Percentiles rank a stretch among this genome's conserved stretches.
phyloP scores from a whole-genome alignment of 75 land plant species.

The Larix kaempferi region DNA sequence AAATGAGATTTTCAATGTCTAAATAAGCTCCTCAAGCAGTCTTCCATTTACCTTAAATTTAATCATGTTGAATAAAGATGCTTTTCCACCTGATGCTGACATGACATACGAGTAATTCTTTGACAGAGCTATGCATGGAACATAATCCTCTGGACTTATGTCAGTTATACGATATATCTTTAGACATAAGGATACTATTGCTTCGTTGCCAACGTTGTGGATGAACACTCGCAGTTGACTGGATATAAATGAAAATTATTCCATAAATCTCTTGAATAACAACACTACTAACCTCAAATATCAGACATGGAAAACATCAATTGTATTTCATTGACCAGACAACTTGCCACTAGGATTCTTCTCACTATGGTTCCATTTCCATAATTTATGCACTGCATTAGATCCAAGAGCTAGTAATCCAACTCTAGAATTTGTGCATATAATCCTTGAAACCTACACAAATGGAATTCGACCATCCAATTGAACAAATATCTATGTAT shows the following conservation, averaged over 20 bases:
- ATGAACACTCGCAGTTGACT: constrained; percentile 55
- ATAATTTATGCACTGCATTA: too few species aligned
- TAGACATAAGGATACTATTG: constrained; percentile 67
- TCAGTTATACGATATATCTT: constrained; percentile 59
- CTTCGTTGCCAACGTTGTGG: constrained; percentile 77
- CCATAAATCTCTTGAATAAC: background rate
- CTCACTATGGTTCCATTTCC: constrained; percentile 70
- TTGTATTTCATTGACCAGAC: constrained; percentile 2
- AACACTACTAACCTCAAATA: background rate
- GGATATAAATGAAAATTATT: background rate
- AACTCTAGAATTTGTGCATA: constrained; percentile 67
- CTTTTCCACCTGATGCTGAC: constrained; percentile 90
- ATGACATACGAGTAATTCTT: constrained; percentile 82
- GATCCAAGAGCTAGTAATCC: too few species aligned
- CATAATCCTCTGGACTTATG: constrained; percentile 60
- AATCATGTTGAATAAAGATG: constrained; percentile 86
- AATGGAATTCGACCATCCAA: background rate
- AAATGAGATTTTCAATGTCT: background rate
- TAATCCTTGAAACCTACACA: constrained; percentile 53
- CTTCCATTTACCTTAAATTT: constrained; percentile 72
- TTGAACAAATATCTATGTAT: too few species aligned
- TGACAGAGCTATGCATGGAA: too few species aligned
- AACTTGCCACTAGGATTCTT: constrained; percentile 43
- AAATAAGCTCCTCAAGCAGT: background rate
- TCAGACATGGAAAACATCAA: background rate